A percentile compares a stretch with the other conserved stretches of the same genome.
Evolutionary conservation across 2,329 filamentous ascomycete genomes (phyloP).

Genomic region (Penicillium concentricum): DNA sequence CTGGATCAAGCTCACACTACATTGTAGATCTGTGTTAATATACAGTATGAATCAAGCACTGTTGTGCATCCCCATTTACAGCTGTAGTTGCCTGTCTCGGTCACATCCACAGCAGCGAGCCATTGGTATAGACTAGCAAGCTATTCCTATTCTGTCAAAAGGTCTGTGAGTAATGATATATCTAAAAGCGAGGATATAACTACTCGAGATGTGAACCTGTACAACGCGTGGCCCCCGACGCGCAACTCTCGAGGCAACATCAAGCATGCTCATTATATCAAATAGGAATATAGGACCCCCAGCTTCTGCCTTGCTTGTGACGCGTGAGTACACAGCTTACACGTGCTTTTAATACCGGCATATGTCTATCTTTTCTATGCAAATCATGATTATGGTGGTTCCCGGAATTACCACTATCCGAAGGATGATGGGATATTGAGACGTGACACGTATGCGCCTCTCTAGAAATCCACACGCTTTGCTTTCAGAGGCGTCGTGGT

Average conservation of each 20-base stretch:
- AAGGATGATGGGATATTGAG: neutral
- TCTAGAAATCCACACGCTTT: neutral
- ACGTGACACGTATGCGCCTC: neutral
- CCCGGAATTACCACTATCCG: neutral
- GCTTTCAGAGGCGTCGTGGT: neutral
- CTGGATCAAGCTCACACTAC: neutral
- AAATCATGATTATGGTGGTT: slow-evolving; percentile 4
- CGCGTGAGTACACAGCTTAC: slow-evolving; percentile 8
- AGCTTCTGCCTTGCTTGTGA: neutral
- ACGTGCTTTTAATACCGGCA: slow-evolving; percentile 12
- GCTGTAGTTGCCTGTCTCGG: neutral
- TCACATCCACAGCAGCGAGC: neutral
- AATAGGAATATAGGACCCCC: neutral
- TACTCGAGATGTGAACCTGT: slow-evolving; percentile 1
- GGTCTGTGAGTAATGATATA: neutral
- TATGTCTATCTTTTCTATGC: slow-evolving; percentile 1
- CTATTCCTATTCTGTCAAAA: neutral
- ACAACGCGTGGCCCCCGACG: slow-evolving; percentile 14
- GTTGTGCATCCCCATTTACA: neutral
- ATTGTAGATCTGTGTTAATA: neutral
- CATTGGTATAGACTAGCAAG: neutral
- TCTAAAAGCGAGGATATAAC: neutral
- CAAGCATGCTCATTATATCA: neutral
- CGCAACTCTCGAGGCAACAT: slow-evolving; percentile 8
- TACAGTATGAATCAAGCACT: neutral